Conservation (phyloP, 306 rosid genomes). For the Biancaea sappan region DNA sequence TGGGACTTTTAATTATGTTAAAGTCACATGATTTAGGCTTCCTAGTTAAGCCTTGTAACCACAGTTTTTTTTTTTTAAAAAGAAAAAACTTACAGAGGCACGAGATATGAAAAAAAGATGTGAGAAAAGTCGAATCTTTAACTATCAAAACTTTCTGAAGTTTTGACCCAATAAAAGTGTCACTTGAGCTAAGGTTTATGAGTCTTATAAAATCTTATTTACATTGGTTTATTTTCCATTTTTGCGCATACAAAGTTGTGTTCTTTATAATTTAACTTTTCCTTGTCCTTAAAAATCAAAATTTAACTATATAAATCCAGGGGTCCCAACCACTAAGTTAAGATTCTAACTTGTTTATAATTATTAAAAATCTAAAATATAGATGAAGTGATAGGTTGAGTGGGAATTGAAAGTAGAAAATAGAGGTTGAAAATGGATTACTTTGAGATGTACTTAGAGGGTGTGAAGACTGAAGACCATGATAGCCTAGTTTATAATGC, state of each 20-base stretch:
- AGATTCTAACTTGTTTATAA: not conserved
- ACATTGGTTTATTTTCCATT: constrained; percentile 10
- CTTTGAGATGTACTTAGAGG: too few relatives aligned
- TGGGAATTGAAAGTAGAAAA: not conserved
- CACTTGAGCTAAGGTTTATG: too few relatives aligned
- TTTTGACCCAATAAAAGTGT: too few relatives aligned
- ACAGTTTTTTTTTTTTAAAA: constrained; percentile 40
- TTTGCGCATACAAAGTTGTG: not conserved
- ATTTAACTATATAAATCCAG: too few relatives aligned
- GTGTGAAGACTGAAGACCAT: too few relatives aligned
- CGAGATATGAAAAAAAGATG: too few relatives aligned
- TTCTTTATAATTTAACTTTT: not conserved
- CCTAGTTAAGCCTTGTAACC: constrained; percentile 40
- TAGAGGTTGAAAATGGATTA: not conserved
- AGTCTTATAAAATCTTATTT: constrained; percentile 36
- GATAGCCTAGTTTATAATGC: not conserved
- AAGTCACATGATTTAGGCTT: constrained; percentile 60
- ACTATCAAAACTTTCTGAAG: too few relatives aligned
- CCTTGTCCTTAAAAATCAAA: too few relatives aligned
- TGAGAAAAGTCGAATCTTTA: too few relatives aligned
- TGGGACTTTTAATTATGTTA: constrained; percentile 32
- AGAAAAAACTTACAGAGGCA: too few relatives aligned
- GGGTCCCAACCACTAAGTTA: not conserved
- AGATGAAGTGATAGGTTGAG: not conserved
- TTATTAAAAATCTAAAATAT: not conserved